Evolutionary conservation across 129 eudicot species (phyloP), one percentile per base, ranked within the genome.

Genomic region (Artemisia argyi): DNA sequence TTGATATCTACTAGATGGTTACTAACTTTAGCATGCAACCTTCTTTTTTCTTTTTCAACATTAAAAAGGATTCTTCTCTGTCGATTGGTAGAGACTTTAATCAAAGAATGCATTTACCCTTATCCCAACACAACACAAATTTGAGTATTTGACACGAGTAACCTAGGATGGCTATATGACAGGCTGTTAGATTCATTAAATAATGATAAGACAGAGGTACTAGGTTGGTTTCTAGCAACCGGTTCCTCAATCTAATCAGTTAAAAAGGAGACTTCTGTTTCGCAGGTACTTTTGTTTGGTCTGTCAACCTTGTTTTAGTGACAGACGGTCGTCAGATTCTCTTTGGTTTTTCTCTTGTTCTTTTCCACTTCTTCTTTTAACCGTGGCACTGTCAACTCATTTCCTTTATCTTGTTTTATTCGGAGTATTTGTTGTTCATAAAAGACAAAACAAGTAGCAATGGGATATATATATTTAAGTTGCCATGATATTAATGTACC

Each of bases 351-450:
- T 77, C 7, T 39, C 81, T 51, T 69, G 66, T 77, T 65, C 66
- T 52, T 74, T 52, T 55, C 53, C 79, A 15, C 55, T 39, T 30
- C 64, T 46, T 42, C 17, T 69, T 62, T 10, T 51, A 42, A 70
- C 77, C 47, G 76, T 78, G 81, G 72, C 76, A 78, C 81, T 78
- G 72, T 71, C 81, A 71, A 64, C 55, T 78, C 81, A 61, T 60
- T 50, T 35, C 22, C 24, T 28, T 73, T 42, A 64, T 73, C 12
- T 55, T 55, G 26, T 11, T 22, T 2, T 42, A n/a, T 9, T 42
- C 60, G 57, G 6, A 19, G 16, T 22, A 20, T 72, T 19, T 35
- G 12, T 47, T 7, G 24, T 26, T 12, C 9, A 10, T 61, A 73
- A 12, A 73, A 49, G 61, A 49, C 69, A 48, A 56, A 39, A 35